A percentile compares a stretch with the other conserved stretches of the same genome.
These are phyloP conservation scores for Pichia eremophila DNA, from an alignment of 805 yeast genomes.

Conservation along the genomic window DNA sequence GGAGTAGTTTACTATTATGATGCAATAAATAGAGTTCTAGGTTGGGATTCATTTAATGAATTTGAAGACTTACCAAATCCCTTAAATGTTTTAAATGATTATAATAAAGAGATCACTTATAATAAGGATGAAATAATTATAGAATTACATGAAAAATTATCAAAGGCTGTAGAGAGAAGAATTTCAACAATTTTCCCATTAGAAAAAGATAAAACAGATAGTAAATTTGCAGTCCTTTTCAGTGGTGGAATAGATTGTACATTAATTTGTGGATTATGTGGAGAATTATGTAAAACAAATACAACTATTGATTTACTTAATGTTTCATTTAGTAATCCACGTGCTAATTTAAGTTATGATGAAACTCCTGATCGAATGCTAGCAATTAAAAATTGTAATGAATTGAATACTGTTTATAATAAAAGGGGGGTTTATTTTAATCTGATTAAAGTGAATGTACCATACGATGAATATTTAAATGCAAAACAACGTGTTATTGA, in stretches of 20 bases:
- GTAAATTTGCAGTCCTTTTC: constrained; percentile 55
- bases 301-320: constrained; percentile 67
- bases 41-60: neutral
- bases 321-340: constrained; percentile 86
- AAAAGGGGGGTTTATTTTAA: constrained; percentile 26
- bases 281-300: constrained; percentile 20
- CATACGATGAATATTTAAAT: constrained; percentile 53
- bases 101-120: neutral
- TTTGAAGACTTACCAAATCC: neutral
- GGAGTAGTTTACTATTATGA: constrained; percentile 42
- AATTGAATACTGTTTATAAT: constrained; percentile 37
- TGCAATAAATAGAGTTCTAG: constrained; percentile 13
- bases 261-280: constrained; percentile 52
- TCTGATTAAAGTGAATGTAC: constrained; percentile 63
- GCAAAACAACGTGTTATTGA: constrained; percentile 44
- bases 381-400: constrained; percentile 53
- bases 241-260: constrained; percentile 97
- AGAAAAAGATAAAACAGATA: constrained; percentile 23
- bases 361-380: constrained; percentile 83
- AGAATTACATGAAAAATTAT: constrained; percentile 24
- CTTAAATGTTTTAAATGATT: neutral
- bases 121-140: constrained; percentile 1
- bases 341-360: constrained; percentile 49
- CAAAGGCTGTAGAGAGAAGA: constrained; percentile 36
- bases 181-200: constrained; percentile 54